Base-by-base conservation (phyloP, 2,329 filamentous ascomycete species). In the Colletotrichum nymphaeae region DNA sequence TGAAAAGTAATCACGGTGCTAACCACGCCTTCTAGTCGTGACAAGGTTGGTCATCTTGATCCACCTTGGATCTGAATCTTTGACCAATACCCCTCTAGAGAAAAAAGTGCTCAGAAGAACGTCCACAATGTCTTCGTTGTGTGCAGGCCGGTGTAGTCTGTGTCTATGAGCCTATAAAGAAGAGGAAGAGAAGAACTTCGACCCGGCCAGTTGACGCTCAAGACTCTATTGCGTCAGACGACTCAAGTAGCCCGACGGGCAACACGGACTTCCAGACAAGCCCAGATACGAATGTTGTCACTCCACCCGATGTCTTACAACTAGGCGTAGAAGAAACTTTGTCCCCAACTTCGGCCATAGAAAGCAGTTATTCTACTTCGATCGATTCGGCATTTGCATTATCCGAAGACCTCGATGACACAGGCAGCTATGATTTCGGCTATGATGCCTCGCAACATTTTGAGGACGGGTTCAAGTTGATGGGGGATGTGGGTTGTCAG, bases 71-170 rank as follows among this genome's bases (percentile, higher is more conserved):
- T 2, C 6, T 63, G 58, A 57, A 9, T 19, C 4, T 24, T 32
- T 63, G 7, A 52, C 64, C 52, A 58, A 72, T 55, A 24, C 26
- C 16, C n/a, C 24, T 9, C 4, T 12, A 75, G 74, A 64, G 74
- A 37, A 75, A 75, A 32, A 75, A 75, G 57, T 75, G 74, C 52
- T 75, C 74, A 16, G 74, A 75, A 63, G 74, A 75, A 57, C 72
- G 65, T 14, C 74, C 74, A 5, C 74, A 64, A 32, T 75, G 74
- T 35, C 60, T 74, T 3, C 74, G 74, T 19, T 75, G 74, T 56
- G 55, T 75, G 8, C 74, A 75, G 49, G 68, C 72, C 22, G 72
- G 74, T 14, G 64, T 75, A 16, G 46, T 49, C 19, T 75, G 74
- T 37, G 60, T 74, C 4, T 75, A 75, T 16, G 74, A 75, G 19